A percentile compares a stretch with the other conserved stretches of the same genome.
These are phyloP conservation scores for Schizochytrium sp. DNA, from an alignment of 108 stramenopile genomes.

Conservation along the genomic window DNA sequence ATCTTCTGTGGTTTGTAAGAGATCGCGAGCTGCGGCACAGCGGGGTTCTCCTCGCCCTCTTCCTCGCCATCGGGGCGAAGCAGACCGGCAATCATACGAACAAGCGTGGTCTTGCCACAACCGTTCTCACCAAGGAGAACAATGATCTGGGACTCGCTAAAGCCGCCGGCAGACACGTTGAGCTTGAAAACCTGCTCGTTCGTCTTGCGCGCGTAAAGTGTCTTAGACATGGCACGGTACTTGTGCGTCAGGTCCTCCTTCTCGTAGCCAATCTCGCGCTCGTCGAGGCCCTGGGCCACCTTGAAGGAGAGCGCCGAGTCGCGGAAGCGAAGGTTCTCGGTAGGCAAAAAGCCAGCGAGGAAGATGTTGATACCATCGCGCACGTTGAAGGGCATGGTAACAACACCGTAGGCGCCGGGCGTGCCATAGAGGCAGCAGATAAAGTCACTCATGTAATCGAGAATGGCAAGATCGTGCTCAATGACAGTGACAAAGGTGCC, in stretches of 20 bases:
- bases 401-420: constrained; percentile 94
- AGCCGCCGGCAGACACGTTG: constrained; percentile 81
- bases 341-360: constrained; percentile 93
- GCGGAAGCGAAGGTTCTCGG: constrained; percentile 96
- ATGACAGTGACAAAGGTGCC: constrained; percentile 79
- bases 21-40: constrained; percentile 86
- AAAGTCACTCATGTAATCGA: constrained; percentile 96
- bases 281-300: constrained; percentile 56
- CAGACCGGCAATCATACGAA: constrained; percentile 79
- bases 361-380: constrained; percentile 98
- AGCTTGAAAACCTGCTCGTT: constrained; percentile 63
- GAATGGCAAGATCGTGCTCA: constrained; percentile 98
- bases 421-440: constrained; percentile 93
- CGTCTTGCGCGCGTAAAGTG: constrained; percentile 62
- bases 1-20: constrained; percentile 99
- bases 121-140: constrained; percentile 93
- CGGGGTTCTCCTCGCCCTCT: constrained; percentile 30
- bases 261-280: constrained; percentile 44
- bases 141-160: constrained; percentile 94
- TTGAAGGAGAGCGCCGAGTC: constrained; percentile 92
- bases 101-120: constrained; percentile 58
- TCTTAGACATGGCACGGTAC: constrained; percentile 95
- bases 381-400: constrained; percentile 97
- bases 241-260: constrained; percentile 39
- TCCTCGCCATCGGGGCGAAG: constrained; percentile 70